Percentiles rank a stretch among this genome's conserved stretches.
These are phyloP conservation scores for Styphnolobium japonicum DNA, from an alignment of 306 rosid genomes.

Conservation along the genomic window DNA sequence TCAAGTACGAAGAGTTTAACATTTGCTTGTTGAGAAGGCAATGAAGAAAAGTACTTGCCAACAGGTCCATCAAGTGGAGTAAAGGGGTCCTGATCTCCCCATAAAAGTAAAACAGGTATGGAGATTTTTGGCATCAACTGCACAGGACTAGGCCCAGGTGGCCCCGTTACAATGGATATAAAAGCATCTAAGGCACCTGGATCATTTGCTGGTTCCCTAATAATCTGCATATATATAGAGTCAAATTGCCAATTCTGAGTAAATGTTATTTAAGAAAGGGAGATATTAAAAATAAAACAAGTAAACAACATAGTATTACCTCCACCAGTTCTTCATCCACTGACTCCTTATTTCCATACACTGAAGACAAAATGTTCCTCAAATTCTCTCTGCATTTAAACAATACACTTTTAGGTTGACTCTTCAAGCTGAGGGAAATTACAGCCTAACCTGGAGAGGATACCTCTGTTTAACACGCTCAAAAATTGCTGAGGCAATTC, in stretches of 20 bases:
- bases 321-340: constrained; percentile 87
- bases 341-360: constrained; percentile 73
- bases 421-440: neutral
- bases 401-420: constrained; percentile 5
- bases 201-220: constrained; percentile 70
- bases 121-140: constrained; percentile 67
- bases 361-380: constrained; percentile 63
- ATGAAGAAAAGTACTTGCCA: constrained; percentile 68
- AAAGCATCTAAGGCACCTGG: constrained; percentile 86
- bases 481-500: constrained; percentile 72
- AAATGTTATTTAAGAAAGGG: neutral
- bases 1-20: constrained; percentile 58
- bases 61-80: constrained; percentile 98
- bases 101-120: constrained; percentile 68
- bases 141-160: constrained; percentile 87
- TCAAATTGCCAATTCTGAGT: neutral
- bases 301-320: constrained; percentile 40
- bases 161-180: constrained; percentile 80
- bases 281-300: neutral
- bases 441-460: neutral
- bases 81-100: constrained; percentile 91
- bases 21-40: constrained; percentile 53
- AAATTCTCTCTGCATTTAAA: constrained; percentile 64
- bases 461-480: constrained; percentile 84
- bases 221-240: constrained; percentile 52